Conservation (phyloP, 2,329 filamentous ascomycete genomes). For the Hypoxylon sp. region DNA sequence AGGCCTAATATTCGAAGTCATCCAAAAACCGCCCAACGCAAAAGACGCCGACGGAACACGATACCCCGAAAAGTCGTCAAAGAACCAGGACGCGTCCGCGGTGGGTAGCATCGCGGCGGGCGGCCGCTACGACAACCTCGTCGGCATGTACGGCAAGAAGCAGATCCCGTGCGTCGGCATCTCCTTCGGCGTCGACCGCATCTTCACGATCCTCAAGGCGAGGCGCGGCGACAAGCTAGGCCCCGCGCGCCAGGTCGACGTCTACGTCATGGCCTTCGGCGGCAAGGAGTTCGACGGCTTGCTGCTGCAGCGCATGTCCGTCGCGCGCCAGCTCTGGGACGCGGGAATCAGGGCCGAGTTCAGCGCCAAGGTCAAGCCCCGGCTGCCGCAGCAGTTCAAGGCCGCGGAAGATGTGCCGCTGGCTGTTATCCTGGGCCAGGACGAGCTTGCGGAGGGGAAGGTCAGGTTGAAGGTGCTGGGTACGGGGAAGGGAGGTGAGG, state of each 20-base stretch:
- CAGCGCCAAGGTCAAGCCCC: slow-evolving; percentile 79
- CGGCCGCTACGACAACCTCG: slow-evolving; percentile 91
- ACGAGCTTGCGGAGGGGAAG: slow-evolving; percentile 76
- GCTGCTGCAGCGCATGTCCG: slow-evolving; percentile 77
- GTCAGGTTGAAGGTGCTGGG: slow-evolving; percentile 74
- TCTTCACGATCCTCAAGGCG: slow-evolving; percentile 92
- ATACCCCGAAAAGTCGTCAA: slow-evolving; percentile 33
- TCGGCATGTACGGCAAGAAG: slow-evolving; percentile 91
- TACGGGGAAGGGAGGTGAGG: slow-evolving; percentile 68
- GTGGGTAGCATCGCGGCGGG: slow-evolving; percentile 82
- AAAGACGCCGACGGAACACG: slow-evolving; percentile 28
- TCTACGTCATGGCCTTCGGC: slow-evolving; percentile 83
- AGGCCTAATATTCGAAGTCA: slow-evolving; percentile 88
- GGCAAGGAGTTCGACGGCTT: slow-evolving; percentile 80
- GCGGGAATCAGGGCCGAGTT: slow-evolving; percentile 79
- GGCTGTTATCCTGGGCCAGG: slow-evolving; percentile 78
- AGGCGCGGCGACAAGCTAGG: slow-evolving; percentile 67
- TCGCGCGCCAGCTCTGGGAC: slow-evolving; percentile 76
- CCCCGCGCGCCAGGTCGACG: slow-evolving; percentile 73
- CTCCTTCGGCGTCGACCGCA: slow-evolving; percentile 95
- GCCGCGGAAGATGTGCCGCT: slow-evolving; percentile 79
- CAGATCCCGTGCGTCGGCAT: slow-evolving; percentile 93
- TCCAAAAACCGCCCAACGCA: slow-evolving; percentile 27
- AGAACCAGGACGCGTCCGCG: slow-evolving; percentile 56
- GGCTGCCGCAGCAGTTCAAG: slow-evolving; percentile 78